Base-by-base conservation (phyloP, 2,329 filamentous ascomycete species). In the Colletotrichum sp. region DNA sequence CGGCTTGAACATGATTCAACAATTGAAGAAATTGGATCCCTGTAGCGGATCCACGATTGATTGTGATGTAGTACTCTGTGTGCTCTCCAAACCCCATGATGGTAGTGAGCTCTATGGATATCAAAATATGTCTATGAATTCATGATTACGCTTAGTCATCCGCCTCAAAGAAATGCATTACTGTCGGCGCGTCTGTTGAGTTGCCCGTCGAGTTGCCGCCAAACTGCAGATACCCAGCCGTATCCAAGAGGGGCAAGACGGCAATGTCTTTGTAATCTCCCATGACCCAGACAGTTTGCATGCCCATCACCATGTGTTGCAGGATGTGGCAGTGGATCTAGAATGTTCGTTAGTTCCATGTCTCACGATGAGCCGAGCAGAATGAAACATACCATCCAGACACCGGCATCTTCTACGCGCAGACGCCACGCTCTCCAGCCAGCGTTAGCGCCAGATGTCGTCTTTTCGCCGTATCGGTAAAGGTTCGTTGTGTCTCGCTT, bases 361-460 rank as follows among this genome's bases (percentile, higher is more conserved):
- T 32, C 15, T 36, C 11, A 48, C 3, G 16, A 8, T 57, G 48
- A 8, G 36, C 6, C 8, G 16, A 61, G 9, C 3, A 52, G 6
- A n/a, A 16, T 8, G 39, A 16, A 8, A 32, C 74, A 60, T 34
- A 66, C 74, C 89, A 92, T 90, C 90, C 90, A 93, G 5, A 90
- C 90, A 1, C 91, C 91, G 0, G 92, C 88, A 5, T 90, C 84
- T 2, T 84, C 81, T 2, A 88, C 80, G 6, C 84, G 79, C 1
- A 93, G 82, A 12, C 92, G 84, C 92, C 91, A 93, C 1, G 87
- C 91, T 25, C 91, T 84, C 92, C 92, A 94, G 1, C 91, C 91
- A 1, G 86, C 84, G 3, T 85, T 86, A 8, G 84, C 80, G 6
- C 86, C 82, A 0, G 86, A 80, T 3, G 77, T 77, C 0, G 86